A percentile compares a stretch with the other conserved stretches of the same genome.
These are phyloP conservation scores for Eruca vesicaria DNA, from an alignment of 441 rosid species.

Conservation along the genomic window DNA sequence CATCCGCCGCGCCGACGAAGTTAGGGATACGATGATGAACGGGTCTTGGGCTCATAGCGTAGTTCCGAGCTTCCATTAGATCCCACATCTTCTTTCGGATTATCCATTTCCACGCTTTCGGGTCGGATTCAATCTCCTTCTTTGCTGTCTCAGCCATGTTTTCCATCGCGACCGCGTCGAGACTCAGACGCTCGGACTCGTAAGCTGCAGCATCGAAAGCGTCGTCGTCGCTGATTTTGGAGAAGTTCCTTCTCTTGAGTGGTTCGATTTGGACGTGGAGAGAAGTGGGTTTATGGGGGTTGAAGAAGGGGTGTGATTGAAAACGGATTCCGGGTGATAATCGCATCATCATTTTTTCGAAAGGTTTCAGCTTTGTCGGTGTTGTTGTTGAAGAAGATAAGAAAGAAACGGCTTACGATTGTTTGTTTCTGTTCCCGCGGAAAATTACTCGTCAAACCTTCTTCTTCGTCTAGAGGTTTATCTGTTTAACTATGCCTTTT, in stretches of 20 bases:
- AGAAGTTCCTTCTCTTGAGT: slow-evolving; percentile 2
- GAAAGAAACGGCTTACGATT: slow-evolving; percentile 17
- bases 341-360: slow-evolving; percentile 31
- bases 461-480: neutral
- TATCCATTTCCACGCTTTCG: slow-evolving; percentile 94
- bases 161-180: slow-evolving; percentile 67
- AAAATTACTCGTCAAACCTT: neutral
- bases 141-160: slow-evolving; percentile 69
- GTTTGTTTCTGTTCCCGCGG: slow-evolving; percentile 9
- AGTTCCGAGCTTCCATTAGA: slow-evolving; percentile 69
- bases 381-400: neutral
- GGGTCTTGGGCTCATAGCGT: slow-evolving; percentile 81
- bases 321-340: slow-evolving; percentile 35
- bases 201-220: slow-evolving; percentile 57
- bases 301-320: neutral
- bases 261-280: neutral
- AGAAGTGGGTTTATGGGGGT: neutral
- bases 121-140: slow-evolving; percentile 48
- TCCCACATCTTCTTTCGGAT: slow-evolving; percentile 85
- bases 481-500: too few relatives aligned
- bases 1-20: slow-evolving; percentile 70
- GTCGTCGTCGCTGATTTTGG: slow-evolving; percentile 34
- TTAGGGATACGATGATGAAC: slow-evolving; percentile 94
- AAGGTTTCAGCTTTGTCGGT: neutral
- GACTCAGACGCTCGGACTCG: slow-evolving; percentile 60